Conservation (phyloP, 306 rosid genomes). For the Parietaria judaica region DNA sequence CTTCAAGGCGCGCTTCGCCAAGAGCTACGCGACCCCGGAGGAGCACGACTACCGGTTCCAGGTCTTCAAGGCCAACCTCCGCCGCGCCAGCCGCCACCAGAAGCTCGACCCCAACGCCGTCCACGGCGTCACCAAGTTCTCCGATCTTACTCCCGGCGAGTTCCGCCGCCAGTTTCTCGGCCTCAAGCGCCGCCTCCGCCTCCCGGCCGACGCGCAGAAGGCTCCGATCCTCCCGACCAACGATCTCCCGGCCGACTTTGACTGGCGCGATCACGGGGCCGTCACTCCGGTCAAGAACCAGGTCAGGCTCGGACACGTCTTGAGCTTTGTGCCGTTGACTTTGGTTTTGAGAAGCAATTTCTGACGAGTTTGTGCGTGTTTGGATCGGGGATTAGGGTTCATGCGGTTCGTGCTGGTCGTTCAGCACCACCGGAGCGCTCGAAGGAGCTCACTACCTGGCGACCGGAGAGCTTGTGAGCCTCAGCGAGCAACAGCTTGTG, state of each 20-base stretch:
- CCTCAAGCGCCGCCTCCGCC: conserved; percentile 55
- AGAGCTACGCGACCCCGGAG: conserved; percentile 43
- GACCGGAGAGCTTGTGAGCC: conserved; percentile 61
- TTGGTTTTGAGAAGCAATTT: neutral
- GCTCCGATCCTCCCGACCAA: conserved; percentile 84
- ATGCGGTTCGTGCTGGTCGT: conserved; percentile 96
- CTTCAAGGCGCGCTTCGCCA: conserved; percentile 61
- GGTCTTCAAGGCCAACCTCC: conserved; percentile 63
- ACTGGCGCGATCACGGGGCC: conserved; percentile 93
- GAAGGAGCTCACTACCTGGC: conserved; percentile 80
- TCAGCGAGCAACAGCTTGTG: conserved; percentile 96
- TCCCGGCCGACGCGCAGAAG: conserved; percentile 51
- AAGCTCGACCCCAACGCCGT: conserved; percentile 74
- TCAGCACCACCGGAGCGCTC: conserved; percentile 81
- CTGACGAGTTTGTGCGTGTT: conserved; percentile 1
- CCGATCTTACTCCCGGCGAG: conserved; percentile 75
- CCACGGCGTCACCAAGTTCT: conserved; percentile 81
- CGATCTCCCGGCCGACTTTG: conserved; percentile 67
- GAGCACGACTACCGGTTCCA: conserved; percentile 80
- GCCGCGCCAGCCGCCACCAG: conserved; percentile 61
- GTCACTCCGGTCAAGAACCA: conserved; percentile 74
- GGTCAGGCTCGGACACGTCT: conserved; percentile 20
- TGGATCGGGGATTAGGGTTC: conserved; percentile 47
- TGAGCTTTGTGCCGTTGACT: neutral
- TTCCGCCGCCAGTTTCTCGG: conserved; percentile 66